These are phyloP conservation scores for Pseudogymnoascus sp. DNA, from an alignment of 2,329 filamentous ascomycete genomes.

Conservation along the genomic window DNA sequence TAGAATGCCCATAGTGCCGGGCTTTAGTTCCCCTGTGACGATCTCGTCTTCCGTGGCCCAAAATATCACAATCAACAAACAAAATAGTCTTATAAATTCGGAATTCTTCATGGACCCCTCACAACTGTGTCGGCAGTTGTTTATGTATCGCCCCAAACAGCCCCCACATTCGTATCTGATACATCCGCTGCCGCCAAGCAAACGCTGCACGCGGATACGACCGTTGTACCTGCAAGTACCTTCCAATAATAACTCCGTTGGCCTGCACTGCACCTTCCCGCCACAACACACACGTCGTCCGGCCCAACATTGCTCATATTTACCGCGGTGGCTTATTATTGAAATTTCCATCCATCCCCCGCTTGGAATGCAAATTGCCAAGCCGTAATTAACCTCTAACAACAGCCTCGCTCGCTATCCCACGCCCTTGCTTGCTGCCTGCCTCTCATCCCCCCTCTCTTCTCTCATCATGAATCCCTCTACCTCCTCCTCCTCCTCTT, in stretches of 20 bases:
- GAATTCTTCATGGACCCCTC: background rate
- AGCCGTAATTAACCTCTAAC: background rate
- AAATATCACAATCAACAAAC: constrained; percentile 6
- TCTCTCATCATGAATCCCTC: background rate
- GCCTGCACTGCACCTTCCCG: background rate
- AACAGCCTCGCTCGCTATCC: background rate
- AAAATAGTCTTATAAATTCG: background rate
- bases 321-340: constrained; percentile 6
- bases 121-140: background rate
- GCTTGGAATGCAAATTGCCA: background rate
- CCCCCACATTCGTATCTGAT: background rate
- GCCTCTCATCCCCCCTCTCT: background rate
- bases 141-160: background rate
- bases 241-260: constrained; percentile 7
- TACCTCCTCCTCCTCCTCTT: background rate
- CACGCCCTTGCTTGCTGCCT: background rate
- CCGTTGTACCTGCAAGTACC: constrained; percentile 1
- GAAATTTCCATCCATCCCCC: background rate
- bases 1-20: background rate
- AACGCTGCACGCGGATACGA: constrained; percentile 2
- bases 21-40: background rate
- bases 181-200: background rate
- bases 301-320: background rate
- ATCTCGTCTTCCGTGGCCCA: background rate
- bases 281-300: background rate